Base-by-base conservation (phyloP, 2,329 filamentous ascomycete genomes). In the Podosphaera fusca region DNA sequence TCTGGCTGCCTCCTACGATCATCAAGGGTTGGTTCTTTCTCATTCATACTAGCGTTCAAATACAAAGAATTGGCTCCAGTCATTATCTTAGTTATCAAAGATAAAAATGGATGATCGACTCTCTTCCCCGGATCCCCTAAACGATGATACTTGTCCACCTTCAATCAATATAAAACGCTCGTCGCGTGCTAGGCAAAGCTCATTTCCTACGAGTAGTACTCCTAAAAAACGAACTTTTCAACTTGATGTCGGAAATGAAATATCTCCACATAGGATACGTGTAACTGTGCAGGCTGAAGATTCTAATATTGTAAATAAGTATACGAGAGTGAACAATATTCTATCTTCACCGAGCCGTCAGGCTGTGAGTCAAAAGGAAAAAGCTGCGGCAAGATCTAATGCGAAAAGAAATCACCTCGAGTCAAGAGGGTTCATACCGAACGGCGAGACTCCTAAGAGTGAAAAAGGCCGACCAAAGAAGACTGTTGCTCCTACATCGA, bases 391-490 rank as follows among this genome's bases (percentile, higher is more conserved):
- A 1, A 68, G 65, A 10, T 67, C 60, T 8, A 60, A 67, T 36
- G 65, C 65, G 2, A 57, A 67, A 12, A 67, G 66, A 49, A 66
- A 66, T 3, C 61, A 67, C 10, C 66, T 64, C 4, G 66, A 68
- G 45, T 63, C 64, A 1, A 66, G 66, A 34, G 59, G 61, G 49
- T 62, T 65, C 1, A 38, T 10, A 47, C 55, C 56, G 12, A 57
- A 62, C 30, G 45, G 57, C 34, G 65, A 66, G 34, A 70, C 71
- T 0, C 70, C 72, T 1, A 69, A 69, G 60, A 68, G 65, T 62
- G 66, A 66, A 51, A 68, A 69, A 63, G 71, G 71, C 29, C 67
- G 71, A 49, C 70, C 71, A 38, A 67, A 69, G 51, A 74, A 73
- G 61, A 70, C 71, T 54, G 62, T 64, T 45, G 68, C 68, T 61